These are phyloP conservation scores for Leavenworthia alabamica DNA, from an alignment of 345 rosid species.

Conservation along the genomic window DNA sequence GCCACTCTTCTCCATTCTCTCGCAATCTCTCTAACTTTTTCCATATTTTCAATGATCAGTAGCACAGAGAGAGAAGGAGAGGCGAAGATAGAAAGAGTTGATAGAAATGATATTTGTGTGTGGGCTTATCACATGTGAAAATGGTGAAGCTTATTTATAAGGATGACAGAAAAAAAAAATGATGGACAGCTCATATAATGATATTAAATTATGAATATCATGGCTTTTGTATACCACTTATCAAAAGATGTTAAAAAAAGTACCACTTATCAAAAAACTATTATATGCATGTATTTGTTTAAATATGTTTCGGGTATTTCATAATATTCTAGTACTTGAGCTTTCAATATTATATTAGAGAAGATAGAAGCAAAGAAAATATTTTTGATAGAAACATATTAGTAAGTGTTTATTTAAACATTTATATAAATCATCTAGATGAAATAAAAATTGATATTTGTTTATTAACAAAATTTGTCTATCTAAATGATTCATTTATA, in stretches of 20 bases:
- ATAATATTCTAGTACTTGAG: background rate
- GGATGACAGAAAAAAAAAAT: background rate
- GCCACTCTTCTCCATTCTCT: constrained; percentile 36
- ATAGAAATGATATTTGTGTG: background rate
- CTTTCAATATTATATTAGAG: background rate
- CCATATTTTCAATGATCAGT: constrained; percentile 13
- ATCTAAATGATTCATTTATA: too few species aligned
- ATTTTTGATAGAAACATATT: background rate
- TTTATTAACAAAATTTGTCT: too few species aligned
- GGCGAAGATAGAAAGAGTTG: background rate
- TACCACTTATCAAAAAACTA: constrained; percentile 2
- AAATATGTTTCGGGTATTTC: background rate
- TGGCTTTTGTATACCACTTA: constrained; percentile 8
- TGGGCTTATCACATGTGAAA: constrained; percentile 17
- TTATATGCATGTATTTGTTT: background rate
- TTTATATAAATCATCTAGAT: too few species aligned
- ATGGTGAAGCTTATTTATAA: constrained; percentile 19
- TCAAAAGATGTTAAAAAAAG: background rate
- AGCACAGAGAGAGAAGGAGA: background rate
- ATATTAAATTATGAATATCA: constrained; percentile 2
- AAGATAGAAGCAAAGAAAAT: background rate
- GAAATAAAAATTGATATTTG: too few species aligned
- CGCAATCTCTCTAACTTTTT: constrained; percentile 12
- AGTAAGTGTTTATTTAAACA: too few species aligned
- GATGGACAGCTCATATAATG: background rate